phyloP scores from a whole-genome alignment of 495 filamentous ascomycete genomes.

The Talaromyces ruber region DNA sequence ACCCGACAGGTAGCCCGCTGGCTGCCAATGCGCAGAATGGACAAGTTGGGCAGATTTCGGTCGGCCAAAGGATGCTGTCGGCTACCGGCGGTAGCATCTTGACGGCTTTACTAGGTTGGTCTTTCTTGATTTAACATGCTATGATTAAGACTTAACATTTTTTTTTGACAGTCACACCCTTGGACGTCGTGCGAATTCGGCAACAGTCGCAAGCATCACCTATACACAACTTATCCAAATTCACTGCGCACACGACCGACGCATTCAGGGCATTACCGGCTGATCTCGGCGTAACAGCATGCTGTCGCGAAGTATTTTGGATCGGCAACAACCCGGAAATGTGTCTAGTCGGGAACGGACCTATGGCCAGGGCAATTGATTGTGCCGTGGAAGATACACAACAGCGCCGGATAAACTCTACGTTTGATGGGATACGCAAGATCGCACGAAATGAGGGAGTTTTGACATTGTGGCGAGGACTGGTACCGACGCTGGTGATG shows the following conservation, averaged over 20 bases:
- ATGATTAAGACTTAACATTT: neutral
- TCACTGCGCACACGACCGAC: slow-evolving; percentile 39
- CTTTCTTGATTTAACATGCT: neutral
- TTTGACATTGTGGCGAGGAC: slow-evolving; percentile 81
- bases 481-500: slow-evolving; percentile 90
- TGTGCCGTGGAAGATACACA: slow-evolving; percentile 85
- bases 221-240: slow-evolving; percentile 25
- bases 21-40: neutral
- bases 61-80: slow-evolving; percentile 86
- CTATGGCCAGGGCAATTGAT: slow-evolving; percentile 40
- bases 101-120: slow-evolving; percentile 78
- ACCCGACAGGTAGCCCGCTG: neutral
- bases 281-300: slow-evolving; percentile 86
- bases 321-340: slow-evolving; percentile 75
- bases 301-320: slow-evolving; percentile 97
- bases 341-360: slow-evolving; percentile 56
- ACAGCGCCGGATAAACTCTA: slow-evolving; percentile 76
- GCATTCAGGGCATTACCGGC: slow-evolving; percentile 58
- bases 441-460: slow-evolving; percentile 93
- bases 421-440: slow-evolving; percentile 85
- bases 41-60: slow-evolving; percentile 48
- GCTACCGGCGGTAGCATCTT: slow-evolving; percentile 84
- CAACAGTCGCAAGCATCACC: slow-evolving; percentile 72
- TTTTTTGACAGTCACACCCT: slow-evolving; percentile 65
- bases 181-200: slow-evolving; percentile 94